Conservation (phyloP, 495 filamentous ascomycete genomes). For the Darksidea phi region DNA sequence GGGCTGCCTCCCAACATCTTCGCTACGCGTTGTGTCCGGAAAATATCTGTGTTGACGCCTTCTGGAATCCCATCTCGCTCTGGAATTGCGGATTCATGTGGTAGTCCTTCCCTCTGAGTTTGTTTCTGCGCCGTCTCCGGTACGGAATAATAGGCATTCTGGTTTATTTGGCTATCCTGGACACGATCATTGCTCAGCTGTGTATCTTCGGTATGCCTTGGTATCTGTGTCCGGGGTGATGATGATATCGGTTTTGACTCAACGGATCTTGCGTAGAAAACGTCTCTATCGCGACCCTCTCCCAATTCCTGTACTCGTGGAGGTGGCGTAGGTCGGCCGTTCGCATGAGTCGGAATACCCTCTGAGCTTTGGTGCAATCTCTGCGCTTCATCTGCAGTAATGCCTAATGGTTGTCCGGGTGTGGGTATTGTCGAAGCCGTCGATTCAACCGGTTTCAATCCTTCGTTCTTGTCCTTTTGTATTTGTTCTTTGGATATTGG, state of each 20-base stretch:
- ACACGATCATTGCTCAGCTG: slow-evolving; percentile 46
- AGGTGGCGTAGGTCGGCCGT: slow-evolving; percentile 32
- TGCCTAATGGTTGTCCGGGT: slow-evolving; percentile 6
- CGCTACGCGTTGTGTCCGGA: slow-evolving; percentile 60
- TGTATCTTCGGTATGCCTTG: slow-evolving; percentile 50
- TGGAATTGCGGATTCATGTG: slow-evolving; percentile 33
- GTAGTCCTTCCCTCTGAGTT: slow-evolving; percentile 24
- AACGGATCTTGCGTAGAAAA: slow-evolving; percentile 56
- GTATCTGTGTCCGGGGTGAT: slow-evolving; percentile 60
- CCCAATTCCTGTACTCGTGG: slow-evolving; percentile 34
- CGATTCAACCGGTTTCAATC: slow-evolving; percentile 39
- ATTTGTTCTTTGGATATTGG: slow-evolving; percentile 25
- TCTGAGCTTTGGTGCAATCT: slow-evolving; percentile 55
- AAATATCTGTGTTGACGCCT: slow-evolving; percentile 60
- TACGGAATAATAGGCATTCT: slow-evolving; percentile 56
- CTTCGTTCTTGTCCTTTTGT: slow-evolving; percentile 5
- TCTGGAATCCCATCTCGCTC: slow-evolving; percentile 52
- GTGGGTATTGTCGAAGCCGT: slow-evolving; percentile 38
- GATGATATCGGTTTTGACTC: slow-evolving; percentile 50
- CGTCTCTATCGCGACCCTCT: slow-evolving; percentile 54
- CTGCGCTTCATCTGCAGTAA: slow-evolving; percentile 46
- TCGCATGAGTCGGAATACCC: slow-evolving; percentile 53
- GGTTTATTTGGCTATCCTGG: slow-evolving; percentile 52
- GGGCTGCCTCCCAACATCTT: slow-evolving; percentile 50
- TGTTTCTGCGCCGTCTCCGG: slow-evolving; percentile 27